Conservation (phyloP, 805 yeast genomes). For the Hanseniaspora valbyensis region DNA sequence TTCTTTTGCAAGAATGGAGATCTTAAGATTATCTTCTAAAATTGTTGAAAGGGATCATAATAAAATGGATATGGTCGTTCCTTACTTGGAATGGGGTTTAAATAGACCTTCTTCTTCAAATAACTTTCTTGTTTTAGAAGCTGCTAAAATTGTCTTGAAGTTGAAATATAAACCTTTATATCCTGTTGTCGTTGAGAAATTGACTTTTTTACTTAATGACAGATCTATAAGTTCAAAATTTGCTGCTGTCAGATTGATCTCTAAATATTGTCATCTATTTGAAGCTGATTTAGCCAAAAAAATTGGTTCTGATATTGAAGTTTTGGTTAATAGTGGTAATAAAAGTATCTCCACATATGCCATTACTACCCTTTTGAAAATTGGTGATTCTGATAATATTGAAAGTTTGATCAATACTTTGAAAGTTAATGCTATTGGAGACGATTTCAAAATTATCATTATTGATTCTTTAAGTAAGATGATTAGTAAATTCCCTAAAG, state of each 20-base stretch:
- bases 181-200: constrained; percentile 56
- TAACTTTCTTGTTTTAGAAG: constrained; percentile 67
- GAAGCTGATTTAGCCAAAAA: constrained; percentile 63
- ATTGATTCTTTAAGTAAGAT: constrained; percentile 89
- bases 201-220: constrained; percentile 68
- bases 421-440: constrained; percentile 85
- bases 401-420: constrained; percentile 82
- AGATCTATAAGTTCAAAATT: constrained; percentile 85
- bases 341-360: constrained; percentile 94
- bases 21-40: constrained; percentile 7
- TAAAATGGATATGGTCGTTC: constrained; percentile 4
- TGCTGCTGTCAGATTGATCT: constrained; percentile 84
- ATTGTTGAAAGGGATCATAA: constrained; percentile 1
- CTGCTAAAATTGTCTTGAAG: constrained; percentile 48
- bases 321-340: constrained; percentile 75
- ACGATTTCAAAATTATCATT: constrained; percentile 88
- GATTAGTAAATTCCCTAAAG: constrained; percentile 83
- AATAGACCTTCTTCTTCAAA: constrained; percentile 1
- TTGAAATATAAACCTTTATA: constrained; percentile 50
- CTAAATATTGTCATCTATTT: constrained; percentile 60
- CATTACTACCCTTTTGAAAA: constrained; percentile 86
- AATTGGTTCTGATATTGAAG: constrained; percentile 71
- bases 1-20: constrained; percentile 53
- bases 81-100: constrained; percentile 9
- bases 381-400: constrained; percentile 82